Conservation (phyloP, 495 filamentous ascomycete species). For the Lasiosphaeria miniovina region DNA sequence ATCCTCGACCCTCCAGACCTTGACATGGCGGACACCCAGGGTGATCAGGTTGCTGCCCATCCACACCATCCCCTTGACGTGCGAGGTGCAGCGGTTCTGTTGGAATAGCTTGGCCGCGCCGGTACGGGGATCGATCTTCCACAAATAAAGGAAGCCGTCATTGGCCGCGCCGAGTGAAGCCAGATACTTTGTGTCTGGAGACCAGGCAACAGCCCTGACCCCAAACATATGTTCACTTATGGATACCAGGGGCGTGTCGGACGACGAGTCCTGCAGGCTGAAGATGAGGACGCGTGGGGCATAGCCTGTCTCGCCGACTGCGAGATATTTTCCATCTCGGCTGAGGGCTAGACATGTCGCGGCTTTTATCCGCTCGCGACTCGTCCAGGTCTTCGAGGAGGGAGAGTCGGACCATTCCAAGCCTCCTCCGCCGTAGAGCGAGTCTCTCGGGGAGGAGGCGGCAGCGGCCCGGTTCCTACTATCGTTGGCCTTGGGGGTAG, state of each 20-base stretch:
- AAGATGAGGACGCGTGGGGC: slow-evolving; percentile 89
- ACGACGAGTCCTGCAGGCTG: slow-evolving; percentile 70
- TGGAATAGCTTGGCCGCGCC: slow-evolving; percentile 84
- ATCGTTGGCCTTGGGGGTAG: slow-evolving; percentile 65
- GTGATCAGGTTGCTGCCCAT: slow-evolving; percentile 63
- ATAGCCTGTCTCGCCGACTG: slow-evolving; percentile 95
- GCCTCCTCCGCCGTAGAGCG: slow-evolving; percentile 35
- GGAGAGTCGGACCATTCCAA: slow-evolving; percentile 59
- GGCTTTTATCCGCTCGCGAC: slow-evolving; percentile 88
- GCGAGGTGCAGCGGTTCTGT: slow-evolving; percentile 89
- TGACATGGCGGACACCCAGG: slow-evolving; percentile 85
- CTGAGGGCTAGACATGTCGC: slow-evolving; percentile 92
- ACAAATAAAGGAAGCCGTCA: slow-evolving; percentile 92
- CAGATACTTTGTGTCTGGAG: slow-evolving; percentile 78
- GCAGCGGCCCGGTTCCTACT: slow-evolving; percentile 56
- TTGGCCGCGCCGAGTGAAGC: slow-evolving; percentile 84
- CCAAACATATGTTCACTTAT: slow-evolving; percentile 89
- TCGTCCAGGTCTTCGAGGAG: slow-evolving; percentile 69
- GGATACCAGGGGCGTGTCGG: slow-evolving; percentile 78
- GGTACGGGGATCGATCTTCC: slow-evolving; percentile 78
- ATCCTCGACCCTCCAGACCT: slow-evolving; percentile 85
- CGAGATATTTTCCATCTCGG: slow-evolving; percentile 82
- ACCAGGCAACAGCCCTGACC: slow-evolving; percentile 85
- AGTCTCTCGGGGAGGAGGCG: slow-evolving; percentile 55
- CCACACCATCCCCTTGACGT: slow-evolving; percentile 82